Evolutionary conservation across 1,284 basidiomycete species (phyloP).

Genomic region (Pisolithus thermaeus): DNA sequence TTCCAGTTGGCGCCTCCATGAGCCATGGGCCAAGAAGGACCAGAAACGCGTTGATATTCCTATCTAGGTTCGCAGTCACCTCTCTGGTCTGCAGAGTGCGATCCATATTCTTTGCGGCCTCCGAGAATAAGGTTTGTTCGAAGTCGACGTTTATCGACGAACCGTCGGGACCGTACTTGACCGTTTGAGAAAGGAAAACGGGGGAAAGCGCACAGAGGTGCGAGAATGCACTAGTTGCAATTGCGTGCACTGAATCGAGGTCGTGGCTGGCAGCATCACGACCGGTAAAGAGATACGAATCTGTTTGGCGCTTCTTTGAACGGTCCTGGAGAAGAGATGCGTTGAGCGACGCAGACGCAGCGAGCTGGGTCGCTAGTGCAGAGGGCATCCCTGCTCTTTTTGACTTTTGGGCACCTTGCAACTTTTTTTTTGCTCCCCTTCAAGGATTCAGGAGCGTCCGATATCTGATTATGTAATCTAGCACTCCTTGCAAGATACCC

Average conservation of each 20-base stretch:
- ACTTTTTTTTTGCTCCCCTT: too few species aligned
- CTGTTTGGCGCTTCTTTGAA: slow-evolving; percentile 49
- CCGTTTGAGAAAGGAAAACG: slow-evolving; percentile 31
- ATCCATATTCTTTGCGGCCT: slow-evolving; percentile 72
- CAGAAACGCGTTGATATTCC: slow-evolving; percentile 60
- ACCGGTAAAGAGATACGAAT: slow-evolving; percentile 85
- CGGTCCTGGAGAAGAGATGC: slow-evolving; percentile 67
- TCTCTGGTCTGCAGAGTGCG: slow-evolving; percentile 73
- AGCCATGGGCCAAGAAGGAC: slow-evolving; percentile 75
- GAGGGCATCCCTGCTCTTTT: slow-evolving; percentile 43
- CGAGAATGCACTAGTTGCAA: slow-evolving; percentile 78
- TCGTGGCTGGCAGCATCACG: slow-evolving; percentile 79
- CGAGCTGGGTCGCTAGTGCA: slow-evolving; percentile 81
- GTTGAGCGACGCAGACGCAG: slow-evolving; percentile 78
- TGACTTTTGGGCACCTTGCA: too few species aligned
- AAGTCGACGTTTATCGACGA: slow-evolving; percentile 41
- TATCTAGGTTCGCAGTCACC: slow-evolving; percentile 58
- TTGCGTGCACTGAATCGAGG: slow-evolving; percentile 80
- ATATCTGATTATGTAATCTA: too few species aligned
- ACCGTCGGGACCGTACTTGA: slow-evolving; percentile 11
- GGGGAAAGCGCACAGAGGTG: slow-evolving; percentile 70
- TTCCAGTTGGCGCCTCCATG: slow-evolving; percentile 76
- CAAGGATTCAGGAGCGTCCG: too few species aligned
- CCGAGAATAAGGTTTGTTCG: slow-evolving; percentile 79
- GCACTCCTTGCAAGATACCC: too few species aligned